A percentile compares a stretch with the other conserved stretches of the same genome.
Conservation (phyloP, 192 early-diverging fungal genomes). For the Rhizophagus clarus region DNA sequence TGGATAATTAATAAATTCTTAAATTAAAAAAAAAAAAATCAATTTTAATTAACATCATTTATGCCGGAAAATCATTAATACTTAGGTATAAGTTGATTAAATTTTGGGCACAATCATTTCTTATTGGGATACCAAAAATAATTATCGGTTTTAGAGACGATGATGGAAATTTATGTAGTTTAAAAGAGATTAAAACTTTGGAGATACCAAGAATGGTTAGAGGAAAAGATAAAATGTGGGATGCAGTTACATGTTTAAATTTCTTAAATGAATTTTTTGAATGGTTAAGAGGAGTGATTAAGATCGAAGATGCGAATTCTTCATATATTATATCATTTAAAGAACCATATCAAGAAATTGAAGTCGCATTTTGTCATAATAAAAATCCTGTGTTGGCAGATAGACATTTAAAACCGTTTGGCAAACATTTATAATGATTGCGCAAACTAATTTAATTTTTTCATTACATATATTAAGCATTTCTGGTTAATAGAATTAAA, state of each 20-base stretch:
- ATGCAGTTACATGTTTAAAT: constrained; percentile 82
- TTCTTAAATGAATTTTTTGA: constrained; percentile 72
- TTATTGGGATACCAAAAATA: constrained; percentile 82
- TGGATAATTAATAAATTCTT: background rate
- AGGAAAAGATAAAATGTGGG: constrained; percentile 71
- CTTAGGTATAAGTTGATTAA: constrained; percentile 80
- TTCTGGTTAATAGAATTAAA: too few relatives aligned
- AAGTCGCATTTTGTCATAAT: constrained; percentile 35
- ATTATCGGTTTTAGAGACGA: constrained; percentile 87
- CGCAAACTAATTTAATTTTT: too few relatives aligned
- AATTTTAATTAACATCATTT: background rate
- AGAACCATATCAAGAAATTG: constrained; percentile 47
- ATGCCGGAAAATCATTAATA: too few relatives aligned
- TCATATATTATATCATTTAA: constrained; percentile 50
- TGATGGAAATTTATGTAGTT: constrained; percentile 54
- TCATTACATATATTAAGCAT: too few relatives aligned
- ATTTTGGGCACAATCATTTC: constrained; percentile 93
- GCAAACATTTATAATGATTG: too few relatives aligned
- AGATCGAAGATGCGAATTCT: constrained; percentile 45
- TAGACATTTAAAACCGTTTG: constrained; percentile 57
- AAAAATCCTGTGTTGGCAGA: constrained; percentile 46
- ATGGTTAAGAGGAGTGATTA: constrained; percentile 44
- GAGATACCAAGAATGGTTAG: constrained; percentile 82
- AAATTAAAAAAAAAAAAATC: background rate
- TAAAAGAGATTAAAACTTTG: constrained; percentile 73